Conservation (phyloP, 2,329 filamentous ascomycete species). For the Aspergillus quadrilineatus region DNA sequence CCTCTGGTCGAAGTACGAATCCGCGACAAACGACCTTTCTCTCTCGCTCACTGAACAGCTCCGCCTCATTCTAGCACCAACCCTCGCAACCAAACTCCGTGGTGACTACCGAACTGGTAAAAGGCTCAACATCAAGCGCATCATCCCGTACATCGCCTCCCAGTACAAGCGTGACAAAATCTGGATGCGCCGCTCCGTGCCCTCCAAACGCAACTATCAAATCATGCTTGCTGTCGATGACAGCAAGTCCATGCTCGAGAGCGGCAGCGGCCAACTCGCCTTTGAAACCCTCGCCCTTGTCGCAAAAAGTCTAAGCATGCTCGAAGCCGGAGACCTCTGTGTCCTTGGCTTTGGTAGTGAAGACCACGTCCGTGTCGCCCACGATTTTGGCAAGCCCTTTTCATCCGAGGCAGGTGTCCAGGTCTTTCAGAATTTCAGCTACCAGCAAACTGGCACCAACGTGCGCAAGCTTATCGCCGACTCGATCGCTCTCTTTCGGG, state of each 20-base stretch:
- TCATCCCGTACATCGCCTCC: conserved; percentile 98
- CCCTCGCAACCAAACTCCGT: conserved; percentile 90
- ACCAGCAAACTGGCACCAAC: conserved; percentile 82
- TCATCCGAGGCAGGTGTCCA: conserved; percentile 77
- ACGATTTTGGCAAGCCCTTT: conserved; percentile 81
- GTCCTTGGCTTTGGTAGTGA: conserved; percentile 83
- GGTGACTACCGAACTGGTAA: conserved; percentile 97
- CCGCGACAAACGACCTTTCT: conserved; percentile 78
- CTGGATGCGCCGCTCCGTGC: conserved; percentile 93
- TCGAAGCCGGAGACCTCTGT: conserved; percentile 91
- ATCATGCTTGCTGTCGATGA: conserved; percentile 97
- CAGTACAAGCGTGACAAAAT: conserved; percentile 99
- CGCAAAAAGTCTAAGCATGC: conserved; percentile 79
- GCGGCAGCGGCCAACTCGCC: conserved; percentile 71
- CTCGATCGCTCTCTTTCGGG: conserved; percentile 77
- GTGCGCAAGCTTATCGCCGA: conserved; percentile 73
- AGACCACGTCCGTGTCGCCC: conserved; percentile 72
- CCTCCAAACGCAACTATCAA: conserved; percentile 92
- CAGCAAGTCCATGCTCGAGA: conserved; percentile 88
- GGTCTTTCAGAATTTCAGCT: conserved; percentile 80
- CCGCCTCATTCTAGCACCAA: conserved; percentile 90
- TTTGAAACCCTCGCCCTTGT: conserved; percentile 95
- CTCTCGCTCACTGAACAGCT: conserved; percentile 90
- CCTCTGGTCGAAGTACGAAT: conserved; percentile 84
- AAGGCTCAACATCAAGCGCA: conserved; percentile 97